These are phyloP conservation scores for Acacia pycnantha DNA, from an alignment of 331 rosid species.

Conservation along the genomic window DNA sequence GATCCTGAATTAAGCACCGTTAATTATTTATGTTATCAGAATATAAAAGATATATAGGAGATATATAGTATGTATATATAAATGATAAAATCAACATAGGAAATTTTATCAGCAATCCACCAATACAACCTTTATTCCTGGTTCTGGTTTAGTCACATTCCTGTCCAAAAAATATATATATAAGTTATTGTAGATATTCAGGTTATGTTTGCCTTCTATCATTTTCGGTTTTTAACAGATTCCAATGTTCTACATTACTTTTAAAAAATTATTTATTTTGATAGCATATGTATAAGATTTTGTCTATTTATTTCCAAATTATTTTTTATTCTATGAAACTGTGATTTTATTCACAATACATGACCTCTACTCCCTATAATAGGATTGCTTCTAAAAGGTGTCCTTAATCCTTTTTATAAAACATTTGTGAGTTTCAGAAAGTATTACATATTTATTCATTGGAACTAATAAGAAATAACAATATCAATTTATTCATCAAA, in stretches of 20 bases:
- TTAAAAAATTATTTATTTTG: slow-evolving; percentile 8
- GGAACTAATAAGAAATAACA: too few relatives aligned
- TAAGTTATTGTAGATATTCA: not conserved
- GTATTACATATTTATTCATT: too few relatives aligned
- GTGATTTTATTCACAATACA: not conserved
- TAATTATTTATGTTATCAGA: not conserved
- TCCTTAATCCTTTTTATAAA: too few relatives aligned
- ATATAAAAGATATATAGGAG: not conserved
- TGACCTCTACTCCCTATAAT: not conserved
- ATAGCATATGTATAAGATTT: too few relatives aligned
- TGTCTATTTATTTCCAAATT: too few relatives aligned
- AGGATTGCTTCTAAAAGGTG: too few relatives aligned
- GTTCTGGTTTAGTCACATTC: slow-evolving; percentile 10
- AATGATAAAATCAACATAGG: slow-evolving; percentile 10
- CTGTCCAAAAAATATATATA: not conserved
- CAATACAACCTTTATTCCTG: slow-evolving; percentile 2
- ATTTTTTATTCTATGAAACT: not conserved
- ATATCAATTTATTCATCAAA: too few relatives aligned
- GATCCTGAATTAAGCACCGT: slow-evolving; percentile 4
- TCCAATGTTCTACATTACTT: not conserved
- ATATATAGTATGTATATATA: not conserved
- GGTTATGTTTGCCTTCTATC: slow-evolving; percentile 4
- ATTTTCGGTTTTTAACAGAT: not conserved
- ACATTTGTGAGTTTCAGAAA: too few relatives aligned
- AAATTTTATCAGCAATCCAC: not conserved